A percentile compares a stretch with the other conserved stretches of the same genome.
Conservation (phyloP, 2,329 filamentous ascomycete species). For the Exutisphaerella laricina region DNA sequence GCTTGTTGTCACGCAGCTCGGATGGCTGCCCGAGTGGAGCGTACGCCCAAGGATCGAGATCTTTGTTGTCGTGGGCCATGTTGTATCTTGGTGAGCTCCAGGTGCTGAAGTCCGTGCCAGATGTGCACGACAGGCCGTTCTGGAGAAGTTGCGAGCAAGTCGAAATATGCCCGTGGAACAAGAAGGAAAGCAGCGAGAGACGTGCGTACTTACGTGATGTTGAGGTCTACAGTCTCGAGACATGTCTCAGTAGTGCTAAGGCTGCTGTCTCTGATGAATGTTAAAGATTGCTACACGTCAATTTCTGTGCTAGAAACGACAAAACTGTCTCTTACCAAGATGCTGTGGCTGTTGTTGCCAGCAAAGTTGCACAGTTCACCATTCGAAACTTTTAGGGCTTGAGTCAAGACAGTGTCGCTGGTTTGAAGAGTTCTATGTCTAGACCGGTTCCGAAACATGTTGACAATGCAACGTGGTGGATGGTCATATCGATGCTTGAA, state of each 20-base stretch:
- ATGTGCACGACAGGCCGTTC: background rate
- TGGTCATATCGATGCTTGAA: conserved; percentile 9
- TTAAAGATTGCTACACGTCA: background rate
- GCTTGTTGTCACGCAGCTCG: background rate
- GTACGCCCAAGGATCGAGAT: background rate
- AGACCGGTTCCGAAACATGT: background rate
- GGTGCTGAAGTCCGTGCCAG: background rate
- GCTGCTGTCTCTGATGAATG: background rate
- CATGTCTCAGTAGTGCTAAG: background rate
- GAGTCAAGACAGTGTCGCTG: no score
- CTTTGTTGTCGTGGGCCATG: background rate
- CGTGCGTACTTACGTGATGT: background rate
- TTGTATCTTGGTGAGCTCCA: background rate
- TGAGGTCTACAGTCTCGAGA: background rate
- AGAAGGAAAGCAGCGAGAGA: no score
- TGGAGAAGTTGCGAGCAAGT: background rate
- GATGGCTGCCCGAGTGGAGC: background rate
- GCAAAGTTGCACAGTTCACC: background rate
- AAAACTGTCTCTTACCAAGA: background rate
- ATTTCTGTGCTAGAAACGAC: background rate
- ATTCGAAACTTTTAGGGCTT: no score
- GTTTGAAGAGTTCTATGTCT: background rate
- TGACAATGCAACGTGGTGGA: no score
- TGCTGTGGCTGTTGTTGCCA: background rate
- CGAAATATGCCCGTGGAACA: background rate